Evolutionary conservation across 2,329 filamentous ascomycete genomes (phyloP).

Genomic region (Aspergillus vadensis): DNA sequence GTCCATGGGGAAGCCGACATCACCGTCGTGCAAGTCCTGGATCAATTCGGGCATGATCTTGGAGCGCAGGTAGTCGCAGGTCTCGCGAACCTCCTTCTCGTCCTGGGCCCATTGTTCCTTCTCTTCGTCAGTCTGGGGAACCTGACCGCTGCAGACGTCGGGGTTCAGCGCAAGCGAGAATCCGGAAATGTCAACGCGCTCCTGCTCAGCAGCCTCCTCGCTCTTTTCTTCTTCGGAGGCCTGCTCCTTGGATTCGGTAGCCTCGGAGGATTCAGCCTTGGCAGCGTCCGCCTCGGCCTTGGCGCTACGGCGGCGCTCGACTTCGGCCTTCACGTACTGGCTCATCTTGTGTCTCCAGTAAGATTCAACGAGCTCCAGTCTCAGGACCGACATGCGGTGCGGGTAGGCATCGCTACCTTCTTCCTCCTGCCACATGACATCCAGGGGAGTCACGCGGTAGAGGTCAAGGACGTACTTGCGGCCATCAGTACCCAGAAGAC

Average conservation of each 20-base stretch:
- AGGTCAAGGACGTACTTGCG: conserved; percentile 97
- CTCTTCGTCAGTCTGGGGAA: conserved; percentile 85
- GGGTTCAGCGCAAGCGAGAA: conserved; percentile 91
- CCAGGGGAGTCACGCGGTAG: conserved; percentile 90
- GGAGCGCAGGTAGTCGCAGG: conserved; percentile 74
- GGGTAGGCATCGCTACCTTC: conserved; percentile 69
- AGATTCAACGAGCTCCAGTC: conserved; percentile 84
- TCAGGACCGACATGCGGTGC: conserved; percentile 92
- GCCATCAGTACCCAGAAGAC: conserved; percentile 92
- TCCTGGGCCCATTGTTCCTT: conserved; percentile 80
- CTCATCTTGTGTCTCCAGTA: conserved; percentile 84
- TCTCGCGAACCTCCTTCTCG: conserved; percentile 83
- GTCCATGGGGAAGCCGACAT: conserved; percentile 98
- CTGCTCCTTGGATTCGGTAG: conserved; percentile 45
- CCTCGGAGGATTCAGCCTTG: conserved; percentile 39
- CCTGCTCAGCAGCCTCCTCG: conserved; percentile 51
- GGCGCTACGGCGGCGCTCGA: conserved; percentile 62
- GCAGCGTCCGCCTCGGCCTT: conserved; percentile 43
- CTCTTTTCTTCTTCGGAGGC: conserved; percentile 44
- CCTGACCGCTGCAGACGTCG: conserved; percentile 91
- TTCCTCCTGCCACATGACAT: conserved; percentile 88
- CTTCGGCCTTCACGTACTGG: conserved; percentile 80
- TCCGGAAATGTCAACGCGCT: conserved; percentile 79
- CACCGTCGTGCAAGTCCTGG: conserved; percentile 83
- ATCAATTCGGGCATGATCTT: conserved; percentile 83